Evolutionary conservation across 1,284 basidiomycete species (phyloP).

Genomic region (Thecaphora thlaspeos): DNA sequence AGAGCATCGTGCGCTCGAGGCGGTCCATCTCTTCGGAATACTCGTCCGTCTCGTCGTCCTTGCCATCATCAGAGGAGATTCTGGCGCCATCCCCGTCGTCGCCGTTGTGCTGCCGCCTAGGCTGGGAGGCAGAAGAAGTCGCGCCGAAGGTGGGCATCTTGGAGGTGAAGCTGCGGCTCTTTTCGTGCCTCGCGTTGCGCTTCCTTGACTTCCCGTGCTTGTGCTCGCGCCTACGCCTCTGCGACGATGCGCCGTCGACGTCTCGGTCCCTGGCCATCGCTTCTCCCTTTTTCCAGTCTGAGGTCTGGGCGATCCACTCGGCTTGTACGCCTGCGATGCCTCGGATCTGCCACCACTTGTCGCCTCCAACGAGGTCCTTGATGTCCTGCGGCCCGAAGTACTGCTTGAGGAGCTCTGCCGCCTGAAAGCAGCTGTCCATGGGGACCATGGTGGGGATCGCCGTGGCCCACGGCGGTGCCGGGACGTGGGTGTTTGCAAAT

Average conservation of each 20-base stretch:
- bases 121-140: conserved; percentile 1
- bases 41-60: no score
- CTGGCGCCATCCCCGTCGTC: no score
- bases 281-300: conserved; percentile 59
- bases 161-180: not conserved
- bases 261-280: conserved; percentile 39
- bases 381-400: conserved; percentile 81
- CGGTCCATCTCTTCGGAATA: conserved; percentile 50
- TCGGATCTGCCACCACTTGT: conserved; percentile 83
- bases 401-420: conserved; percentile 73
- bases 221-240: conserved; percentile 59
- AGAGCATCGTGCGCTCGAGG: conserved; percentile 51
- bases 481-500: conserved; percentile 72
- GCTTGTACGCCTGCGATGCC: conserved; percentile 70
- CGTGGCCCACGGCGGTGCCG: conserved; percentile 83
- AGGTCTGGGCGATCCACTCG: conserved; percentile 76
- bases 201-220: conserved; percentile 27
- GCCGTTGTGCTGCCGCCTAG: conserved; percentile 1
- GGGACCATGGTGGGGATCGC: conserved; percentile 72
- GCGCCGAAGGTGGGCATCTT: no score
- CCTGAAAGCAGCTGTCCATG: conserved; percentile 69
- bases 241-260: conserved; percentile 2
- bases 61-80: no score
- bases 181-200: conserved; percentile 11
- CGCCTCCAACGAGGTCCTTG: conserved; percentile 76